Percentiles rank a stretch among this genome's conserved stretches.
These are phyloP conservation scores for Venturia aucupariae DNA, from an alignment of 2,329 filamentous ascomycete species.

Conservation along the genomic window DNA sequence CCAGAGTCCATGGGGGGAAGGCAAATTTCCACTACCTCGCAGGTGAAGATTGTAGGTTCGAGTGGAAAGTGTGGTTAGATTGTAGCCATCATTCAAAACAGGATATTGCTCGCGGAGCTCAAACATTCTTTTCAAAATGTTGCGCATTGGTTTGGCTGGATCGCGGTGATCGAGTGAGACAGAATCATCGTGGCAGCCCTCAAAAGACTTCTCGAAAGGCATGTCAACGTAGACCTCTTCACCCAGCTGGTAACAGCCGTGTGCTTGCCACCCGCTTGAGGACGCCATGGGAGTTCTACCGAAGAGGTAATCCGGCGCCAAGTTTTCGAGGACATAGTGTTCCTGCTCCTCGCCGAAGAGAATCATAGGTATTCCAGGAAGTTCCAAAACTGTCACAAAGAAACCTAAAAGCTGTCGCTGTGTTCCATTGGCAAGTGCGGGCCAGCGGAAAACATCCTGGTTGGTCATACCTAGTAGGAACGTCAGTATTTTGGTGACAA, in stretches of 20 bases:
- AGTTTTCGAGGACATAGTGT: constrained; percentile 55
- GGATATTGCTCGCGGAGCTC: constrained; percentile 49
- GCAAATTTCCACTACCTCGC: constrained; percentile 20
- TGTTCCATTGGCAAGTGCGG: constrained; percentile 47
- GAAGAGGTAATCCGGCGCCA: constrained; percentile 56
- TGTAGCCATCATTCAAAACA: constrained; percentile 52
- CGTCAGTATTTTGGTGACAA: background rate
- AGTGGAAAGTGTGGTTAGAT: constrained; percentile 47
- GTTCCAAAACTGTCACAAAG: constrained; percentile 49
- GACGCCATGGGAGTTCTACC: constrained; percentile 56
- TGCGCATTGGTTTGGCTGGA: constrained; percentile 51
- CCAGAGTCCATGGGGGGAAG: constrained; percentile 39
- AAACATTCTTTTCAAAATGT: constrained; percentile 53
- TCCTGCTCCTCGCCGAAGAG: constrained; percentile 62
- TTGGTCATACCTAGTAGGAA: background rate
- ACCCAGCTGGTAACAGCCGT: constrained; percentile 52
- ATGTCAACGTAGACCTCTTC: constrained; percentile 49
- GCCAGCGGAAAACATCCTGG: constrained; percentile 44
- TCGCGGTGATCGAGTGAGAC: constrained; percentile 54
- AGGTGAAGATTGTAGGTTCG: constrained; percentile 33
- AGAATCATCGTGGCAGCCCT: constrained; percentile 48
- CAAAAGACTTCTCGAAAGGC: constrained; percentile 44
- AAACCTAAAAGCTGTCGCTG: constrained; percentile 48
- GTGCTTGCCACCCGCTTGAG: constrained; percentile 52
- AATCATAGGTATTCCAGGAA: constrained; percentile 53